Base-by-base conservation (phyloP, 345 rosid genomes). In the Populus tremula region DNA sequence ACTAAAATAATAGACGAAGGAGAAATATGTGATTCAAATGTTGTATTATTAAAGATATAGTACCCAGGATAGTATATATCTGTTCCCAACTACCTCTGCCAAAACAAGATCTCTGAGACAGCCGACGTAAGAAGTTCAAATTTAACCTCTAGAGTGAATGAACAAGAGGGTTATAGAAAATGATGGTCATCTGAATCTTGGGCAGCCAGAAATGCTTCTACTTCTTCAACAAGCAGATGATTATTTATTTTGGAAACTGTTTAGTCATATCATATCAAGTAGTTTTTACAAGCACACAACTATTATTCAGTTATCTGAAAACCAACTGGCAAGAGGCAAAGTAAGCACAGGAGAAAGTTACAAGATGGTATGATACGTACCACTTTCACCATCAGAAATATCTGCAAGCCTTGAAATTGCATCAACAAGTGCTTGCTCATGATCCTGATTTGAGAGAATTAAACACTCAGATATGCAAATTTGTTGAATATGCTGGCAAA, bases 391-490 rank as follows among this genome's bases (percentile, higher is more conserved):
- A 82, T 91, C 94, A 4, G 94, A 91, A 75, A 91, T 80, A 73
- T 90, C 94, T 54, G 85, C 91, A 78, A 93, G 88, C 85, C 85
- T 90, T 25, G 91, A 81, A 47, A 93, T 88, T 69, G 97, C 98
- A 71, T 83, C 93, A 68, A 87, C 68, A 69, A 93, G 94, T 3
- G 96, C 86, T 81, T 87, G 88, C 71, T 93, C 98, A 78, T 93
- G 98, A 74, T 91, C 98, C 98, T 93, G 80, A 63, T 86, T 77
- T 27, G 13, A 71, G 53, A 78, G 74, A 73, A 73, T 62, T 59
- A 59, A 59, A 14, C 11, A 50, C 29, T 62, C 54, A 71, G 18
- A 67, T 47, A 63, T 20, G n/a, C 66, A 71, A 38, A 21, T 33
- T 73, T 67, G 67, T 59, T 39, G 67, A 20, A 64, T 62, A 50